Evolutionary conservation across 208 protist genomes (phyloP), one percentile per base, ranked within the genome.

Genomic region (Trypanosoma mega): DNA sequence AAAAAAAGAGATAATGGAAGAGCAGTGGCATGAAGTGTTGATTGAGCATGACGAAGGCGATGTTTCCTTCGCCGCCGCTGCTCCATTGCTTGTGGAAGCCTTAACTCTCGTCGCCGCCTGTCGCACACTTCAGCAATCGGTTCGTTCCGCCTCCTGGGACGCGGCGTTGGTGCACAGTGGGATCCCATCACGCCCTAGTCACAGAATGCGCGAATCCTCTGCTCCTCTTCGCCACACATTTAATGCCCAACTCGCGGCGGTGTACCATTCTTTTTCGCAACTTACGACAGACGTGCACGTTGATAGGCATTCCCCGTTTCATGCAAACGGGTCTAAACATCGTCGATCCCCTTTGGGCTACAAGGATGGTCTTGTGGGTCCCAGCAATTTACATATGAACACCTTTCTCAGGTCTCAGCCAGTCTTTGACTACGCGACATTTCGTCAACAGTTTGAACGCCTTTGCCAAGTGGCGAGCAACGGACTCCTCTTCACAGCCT

Each of bases 31-130:
- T 60, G 80, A 88, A 27, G 68, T 94, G 12, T 31, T 85, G 7
- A 70, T 94, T 24, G 63, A 81, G 33, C 64, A 82, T 34, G 87
- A 94, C 55, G 71, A 78, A 21, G 87, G 80, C 26, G 84, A 90
- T 59, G 57, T 27, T 0, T 69, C 59, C 46, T 88, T 87, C 37
- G 69, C 63, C 56, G 68, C 64, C 12, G 84, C 72, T 11, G 84
- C 84, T 1, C 83, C 83, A 14, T 58, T 87, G 18, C 29, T 91
- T 6, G 31, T 84, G 1, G 72, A 89, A 44, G 72, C 74, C 2
- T 62, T 94, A 39, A 72, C 82, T 18, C 31, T 85, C 8, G 64
- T 91, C 20, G 67, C 77, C 26, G 27, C 27, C 11, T 62, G 75
- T 12, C 76, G 76, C 14, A 52, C 68, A 12, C 57, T 89, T 26